Evolutionary conservation across 495 filamentous ascomycete species (phyloP), one percentile per base, ranked within the genome.

Genomic region (Apodospora peruviana): DNA sequence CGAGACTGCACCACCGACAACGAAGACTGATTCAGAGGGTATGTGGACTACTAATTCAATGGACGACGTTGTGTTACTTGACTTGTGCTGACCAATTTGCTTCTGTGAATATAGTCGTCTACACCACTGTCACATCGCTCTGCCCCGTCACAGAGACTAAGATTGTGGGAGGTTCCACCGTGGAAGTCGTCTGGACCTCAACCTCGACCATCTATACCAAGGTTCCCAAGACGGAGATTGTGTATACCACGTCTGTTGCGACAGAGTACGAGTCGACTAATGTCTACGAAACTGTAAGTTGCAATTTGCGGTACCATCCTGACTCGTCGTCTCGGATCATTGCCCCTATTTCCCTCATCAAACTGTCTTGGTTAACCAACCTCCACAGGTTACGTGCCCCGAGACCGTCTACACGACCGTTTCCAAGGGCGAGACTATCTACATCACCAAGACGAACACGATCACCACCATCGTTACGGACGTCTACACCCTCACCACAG

Each of bases 101-200:
- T 4, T 17, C 29, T 45, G 49, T 58, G n/a, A n/a, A n/a, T n/a
- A n/a, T 21, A 54, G 52, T 60, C 20, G 61, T 55, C 21, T 68
- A 70, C 58, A 67, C 59, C 3, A 74, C 71, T 21, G 47, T 69
- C 39, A 71, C 68, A 19, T 52, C 52, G 23, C 57, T 69, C 5
- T 66, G 59, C 56, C 69, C 71, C 5, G 52, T 71, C 12, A 69
- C 64, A n/a, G 68, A 71, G 64, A 72, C 69, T 42, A 67, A 64
- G 56, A 67, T 68, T 2, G 37, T 72, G 10, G 67, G 47, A 22
- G 71, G 71, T 37, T 62, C 58, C 19, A 69, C 69, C 5, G 62
- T 72, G 5, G 60, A 67, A 21, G 61, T 70, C 21, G 66, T 64
- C 35, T 72, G 67, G 63, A 72, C 69, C 1, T 69, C 69, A 11